Percentiles rank a stretch among this genome's conserved stretches.
phyloP scores from a whole-genome alignment of 768 basidiomycete species.

The Antrodiella citrinella region DNA sequence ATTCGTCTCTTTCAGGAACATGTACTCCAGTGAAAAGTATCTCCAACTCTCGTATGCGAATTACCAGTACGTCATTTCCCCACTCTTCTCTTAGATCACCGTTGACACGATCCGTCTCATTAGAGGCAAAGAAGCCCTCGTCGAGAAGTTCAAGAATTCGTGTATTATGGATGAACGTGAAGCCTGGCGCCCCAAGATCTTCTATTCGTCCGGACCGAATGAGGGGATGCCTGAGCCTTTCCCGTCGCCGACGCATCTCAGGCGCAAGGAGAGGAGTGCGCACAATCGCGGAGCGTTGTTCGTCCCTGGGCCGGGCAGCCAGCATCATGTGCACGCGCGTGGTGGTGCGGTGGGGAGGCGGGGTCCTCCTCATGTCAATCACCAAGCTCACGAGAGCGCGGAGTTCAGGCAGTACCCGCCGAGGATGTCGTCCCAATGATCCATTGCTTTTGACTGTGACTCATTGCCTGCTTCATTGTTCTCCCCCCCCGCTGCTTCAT shows the following conservation, averaged over 20 bases:
- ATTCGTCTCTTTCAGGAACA: slow-evolving; percentile 62
- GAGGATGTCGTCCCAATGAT: too few relatives aligned
- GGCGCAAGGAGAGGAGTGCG: slow-evolving; percentile 77
- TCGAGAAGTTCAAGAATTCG: slow-evolving; percentile 91
- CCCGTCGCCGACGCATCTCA: slow-evolving; percentile 72
- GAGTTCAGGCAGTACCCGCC: too few relatives aligned
- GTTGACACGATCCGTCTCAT: not conserved
- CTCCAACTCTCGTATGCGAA: slow-evolving; percentile 90
- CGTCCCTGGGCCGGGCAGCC: slow-evolving; percentile 24
- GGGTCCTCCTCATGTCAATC: too few relatives aligned
- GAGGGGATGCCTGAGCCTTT: slow-evolving; percentile 76
- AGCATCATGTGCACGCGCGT: slow-evolving; percentile 1
- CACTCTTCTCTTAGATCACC: not conserved
- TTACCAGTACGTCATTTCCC: slow-evolving; percentile 58
- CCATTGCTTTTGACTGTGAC: too few relatives aligned
- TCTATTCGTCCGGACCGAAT: slow-evolving; percentile 65
- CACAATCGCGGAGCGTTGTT: slow-evolving; percentile 69
- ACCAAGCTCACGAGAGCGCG: too few relatives aligned
- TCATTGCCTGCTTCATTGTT: too few relatives aligned
- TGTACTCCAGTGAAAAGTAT: slow-evolving; percentile 88
- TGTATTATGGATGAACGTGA: slow-evolving; percentile 84
- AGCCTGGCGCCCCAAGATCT: slow-evolving; percentile 80
- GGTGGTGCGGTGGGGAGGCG: too few relatives aligned
- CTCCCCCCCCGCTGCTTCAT: too few relatives aligned
- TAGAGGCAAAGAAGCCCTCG: slow-evolving; percentile 83